These are phyloP conservation scores for Aspergillus luchuensis DNA, from an alignment of 2,329 filamentous ascomycete species.

Conservation along the genomic window DNA sequence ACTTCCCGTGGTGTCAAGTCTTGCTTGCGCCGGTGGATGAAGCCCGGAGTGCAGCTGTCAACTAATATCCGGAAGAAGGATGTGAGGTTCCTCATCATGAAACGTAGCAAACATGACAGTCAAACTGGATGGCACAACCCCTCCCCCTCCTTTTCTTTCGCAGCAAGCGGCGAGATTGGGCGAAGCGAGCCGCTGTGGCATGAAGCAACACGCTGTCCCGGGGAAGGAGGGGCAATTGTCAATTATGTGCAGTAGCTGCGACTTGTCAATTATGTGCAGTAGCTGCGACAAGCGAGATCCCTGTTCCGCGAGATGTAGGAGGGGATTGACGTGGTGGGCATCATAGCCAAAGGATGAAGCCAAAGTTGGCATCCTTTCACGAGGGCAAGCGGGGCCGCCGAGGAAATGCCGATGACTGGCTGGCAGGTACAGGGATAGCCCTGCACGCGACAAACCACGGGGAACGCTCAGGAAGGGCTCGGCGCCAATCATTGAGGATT, in stretches of 20 bases:
- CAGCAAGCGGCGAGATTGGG: neutral
- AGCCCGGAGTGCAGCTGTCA: neutral
- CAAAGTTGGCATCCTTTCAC: slow-evolving; percentile 17
- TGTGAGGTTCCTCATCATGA: slow-evolving; percentile 9
- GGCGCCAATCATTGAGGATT: slow-evolving; percentile 15
- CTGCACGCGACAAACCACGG: slow-evolving; percentile 11
- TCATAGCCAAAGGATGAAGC: slow-evolving; percentile 19
- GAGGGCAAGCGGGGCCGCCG: slow-evolving; percentile 18
- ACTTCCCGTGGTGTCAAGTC: slow-evolving; percentile 23
- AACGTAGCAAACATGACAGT: slow-evolving; percentile 7
- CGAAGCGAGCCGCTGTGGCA: neutral
- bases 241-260: slow-evolving; percentile 6
- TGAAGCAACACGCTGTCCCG: neutral
- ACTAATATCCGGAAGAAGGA: slow-evolving; percentile 4
- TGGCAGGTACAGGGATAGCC: slow-evolving; percentile 2
- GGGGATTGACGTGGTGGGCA: slow-evolving; percentile 23
- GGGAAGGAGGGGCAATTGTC: slow-evolving; percentile 7
- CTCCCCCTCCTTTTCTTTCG: slow-evolving; percentile 1
- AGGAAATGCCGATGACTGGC: slow-evolving; percentile 6
- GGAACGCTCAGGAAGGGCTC: slow-evolving; percentile 2
- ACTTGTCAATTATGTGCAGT: slow-evolving; percentile 7
- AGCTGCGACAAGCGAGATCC: slow-evolving; percentile 12
- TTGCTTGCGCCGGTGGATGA: neutral
- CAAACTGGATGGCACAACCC: slow-evolving; percentile 3
- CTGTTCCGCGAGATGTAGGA: slow-evolving; percentile 19